These are phyloP conservation scores for Metarhizium album DNA, from an alignment of 2,329 filamentous ascomycete genomes.

Conservation along the genomic window DNA sequence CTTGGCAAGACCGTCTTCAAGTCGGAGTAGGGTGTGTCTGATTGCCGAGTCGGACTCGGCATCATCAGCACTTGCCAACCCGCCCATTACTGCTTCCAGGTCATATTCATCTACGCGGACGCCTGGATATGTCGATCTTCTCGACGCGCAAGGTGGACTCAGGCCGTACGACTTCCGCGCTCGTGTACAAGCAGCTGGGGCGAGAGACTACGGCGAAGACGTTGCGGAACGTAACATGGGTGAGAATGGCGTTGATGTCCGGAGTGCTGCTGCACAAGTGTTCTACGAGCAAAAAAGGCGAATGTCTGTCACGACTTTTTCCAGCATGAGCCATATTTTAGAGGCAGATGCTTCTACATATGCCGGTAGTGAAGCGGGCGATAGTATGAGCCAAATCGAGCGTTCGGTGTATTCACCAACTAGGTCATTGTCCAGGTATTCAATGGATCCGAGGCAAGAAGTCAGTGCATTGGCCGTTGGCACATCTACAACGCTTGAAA, in stretches of 20 bases:
- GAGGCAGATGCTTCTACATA: neutral
- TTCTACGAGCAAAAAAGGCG: constrained; percentile 16
- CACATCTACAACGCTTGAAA: neutral
- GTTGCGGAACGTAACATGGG: constrained; percentile 47
- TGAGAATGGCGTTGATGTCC: constrained; percentile 22
- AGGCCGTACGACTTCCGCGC: constrained; percentile 33
- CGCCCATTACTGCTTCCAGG: neutral
- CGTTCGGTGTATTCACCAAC: neutral
- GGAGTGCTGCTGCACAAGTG: constrained; percentile 20
- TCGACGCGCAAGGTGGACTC: constrained; percentile 26
- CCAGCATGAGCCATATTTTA: neutral
- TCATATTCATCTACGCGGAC: neutral
- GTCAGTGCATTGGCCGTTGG: neutral
- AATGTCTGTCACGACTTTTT: neutral
- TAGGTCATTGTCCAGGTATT: neutral
- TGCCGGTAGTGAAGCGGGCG: constrained; percentile 2
- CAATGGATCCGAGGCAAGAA: constrained; percentile 1
- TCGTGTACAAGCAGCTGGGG: constrained; percentile 35
- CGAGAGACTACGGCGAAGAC: constrained; percentile 46
- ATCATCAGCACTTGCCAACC: neutral
- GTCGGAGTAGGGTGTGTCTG: neutral
- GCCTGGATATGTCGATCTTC: constrained; percentile 4
- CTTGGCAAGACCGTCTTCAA: neutral
- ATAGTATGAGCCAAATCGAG: neutral
- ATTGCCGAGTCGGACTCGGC: neutral